Evolutionary conservation across 2,329 filamentous ascomycete species (phyloP).

Genomic region (Fusarium sp.): DNA sequence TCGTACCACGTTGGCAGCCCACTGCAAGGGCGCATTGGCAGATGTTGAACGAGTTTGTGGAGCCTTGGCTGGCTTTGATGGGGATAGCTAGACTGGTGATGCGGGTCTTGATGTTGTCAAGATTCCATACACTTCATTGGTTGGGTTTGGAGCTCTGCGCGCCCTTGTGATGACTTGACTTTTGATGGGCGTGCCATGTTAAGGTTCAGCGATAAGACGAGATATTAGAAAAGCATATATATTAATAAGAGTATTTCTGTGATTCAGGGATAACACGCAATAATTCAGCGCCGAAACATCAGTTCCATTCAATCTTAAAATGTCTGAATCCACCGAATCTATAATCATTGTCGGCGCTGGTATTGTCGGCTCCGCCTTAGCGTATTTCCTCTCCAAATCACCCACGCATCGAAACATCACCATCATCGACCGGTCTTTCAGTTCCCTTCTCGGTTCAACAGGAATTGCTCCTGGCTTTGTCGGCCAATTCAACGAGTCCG

Average conservation of each 20-base stretch:
- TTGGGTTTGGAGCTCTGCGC: neutral
- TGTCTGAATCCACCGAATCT: constrained; percentile 30
- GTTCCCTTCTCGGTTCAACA: constrained; percentile 34
- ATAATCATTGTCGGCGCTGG: constrained; percentile 40
- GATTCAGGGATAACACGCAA: no score
- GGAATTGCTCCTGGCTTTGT: constrained; percentile 43
- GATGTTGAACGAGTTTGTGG: neutral
- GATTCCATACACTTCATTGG: neutral
- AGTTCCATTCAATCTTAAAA: neutral
- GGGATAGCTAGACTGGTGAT: no score
- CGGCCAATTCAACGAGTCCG: constrained; percentile 46
- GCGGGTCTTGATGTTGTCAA: constrained; percentile 1
- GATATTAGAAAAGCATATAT: neutral
- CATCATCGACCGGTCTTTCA: constrained; percentile 40
- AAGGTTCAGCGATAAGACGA: neutral
- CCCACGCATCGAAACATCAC: constrained; percentile 27
- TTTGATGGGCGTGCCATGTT: neutral
- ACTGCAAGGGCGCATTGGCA: constrained; percentile 15
- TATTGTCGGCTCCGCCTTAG: constrained; percentile 38
- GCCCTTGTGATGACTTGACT: constrained; percentile 22
- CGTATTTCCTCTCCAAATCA: constrained; percentile 28
- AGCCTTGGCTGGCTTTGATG: neutral
- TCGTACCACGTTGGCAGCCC: neutral
- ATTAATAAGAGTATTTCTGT: neutral
- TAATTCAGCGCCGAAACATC: no score